Evolutionary conservation across 441 rosid genomes (phyloP).

Genomic region (Dalechampia spathulata): DNA sequence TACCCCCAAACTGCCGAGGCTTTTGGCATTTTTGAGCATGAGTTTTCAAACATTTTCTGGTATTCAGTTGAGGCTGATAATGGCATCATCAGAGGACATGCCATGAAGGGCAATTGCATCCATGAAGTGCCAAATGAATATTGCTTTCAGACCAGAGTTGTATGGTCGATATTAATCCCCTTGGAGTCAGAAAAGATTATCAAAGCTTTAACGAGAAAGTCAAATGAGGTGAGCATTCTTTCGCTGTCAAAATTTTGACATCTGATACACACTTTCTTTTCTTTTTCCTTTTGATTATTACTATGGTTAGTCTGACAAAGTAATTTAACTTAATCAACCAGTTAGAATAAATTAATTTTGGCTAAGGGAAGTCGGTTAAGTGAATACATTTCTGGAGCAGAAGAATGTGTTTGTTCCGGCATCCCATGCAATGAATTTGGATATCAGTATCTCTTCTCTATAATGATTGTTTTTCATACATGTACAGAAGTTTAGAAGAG

Average conservation of each 20-base stretch:
- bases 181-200: constrained; percentile 86
- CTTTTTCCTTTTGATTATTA: neutral
- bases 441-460: neutral
- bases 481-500: neutral
- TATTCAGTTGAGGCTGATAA: constrained; percentile 67
- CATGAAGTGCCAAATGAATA: constrained; percentile 53
- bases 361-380: neutral
- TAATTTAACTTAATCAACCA: no score
- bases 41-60: constrained; percentile 82
- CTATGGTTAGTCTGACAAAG: neutral
- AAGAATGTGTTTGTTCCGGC: neutral
- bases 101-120: constrained; percentile 49
- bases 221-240: constrained; percentile 58
- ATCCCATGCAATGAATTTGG: neutral
- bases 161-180: constrained; percentile 94
- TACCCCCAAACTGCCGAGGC: constrained; percentile 85
- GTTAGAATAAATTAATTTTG: neutral
- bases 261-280: neutral
- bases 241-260: neutral
- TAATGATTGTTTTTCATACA: neutral
- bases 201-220: constrained; percentile 57
- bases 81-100: constrained; percentile 77
- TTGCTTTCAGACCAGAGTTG: constrained; percentile 68
- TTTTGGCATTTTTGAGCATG: constrained; percentile 49
- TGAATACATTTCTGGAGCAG: neutral